phyloP scores from a whole-genome alignment of 495 filamentous ascomycete species.

The Aspergillus campestris region DNA sequence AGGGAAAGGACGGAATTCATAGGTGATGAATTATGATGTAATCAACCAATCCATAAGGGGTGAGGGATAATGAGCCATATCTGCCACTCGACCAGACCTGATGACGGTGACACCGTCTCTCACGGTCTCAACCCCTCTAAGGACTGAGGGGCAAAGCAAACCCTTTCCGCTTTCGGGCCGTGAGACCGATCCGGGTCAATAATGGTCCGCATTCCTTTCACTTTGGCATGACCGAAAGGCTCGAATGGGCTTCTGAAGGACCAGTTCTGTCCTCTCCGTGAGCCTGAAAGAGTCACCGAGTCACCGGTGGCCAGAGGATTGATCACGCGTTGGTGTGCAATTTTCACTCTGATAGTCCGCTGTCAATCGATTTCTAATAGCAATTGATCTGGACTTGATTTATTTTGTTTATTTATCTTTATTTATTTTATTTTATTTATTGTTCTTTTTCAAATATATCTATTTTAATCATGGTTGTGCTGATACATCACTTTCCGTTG shows the following conservation, averaged over 20 bases:
- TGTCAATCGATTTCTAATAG: neutral
- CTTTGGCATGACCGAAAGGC: neutral
- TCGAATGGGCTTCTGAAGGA: neutral
- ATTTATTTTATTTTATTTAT: too few relatives aligned
- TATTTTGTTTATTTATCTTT: neutral
- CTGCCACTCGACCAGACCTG: neutral
- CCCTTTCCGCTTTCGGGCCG: slow-evolving; percentile 13
- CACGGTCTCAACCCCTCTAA: neutral
- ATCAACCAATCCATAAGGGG: neutral
- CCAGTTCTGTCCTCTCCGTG: slow-evolving; percentile 3
- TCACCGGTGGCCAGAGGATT: slow-evolving; percentile 13
- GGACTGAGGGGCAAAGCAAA: slow-evolving; percentile 8
- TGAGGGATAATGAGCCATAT: neutral
- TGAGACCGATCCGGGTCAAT: slow-evolving; percentile 7
- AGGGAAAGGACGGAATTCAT: neutral
- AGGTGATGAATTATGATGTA: slow-evolving; percentile 1
- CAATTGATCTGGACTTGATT: neutral
- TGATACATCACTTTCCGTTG: too few relatives aligned
- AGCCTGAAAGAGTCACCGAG: slow-evolving; percentile 5
- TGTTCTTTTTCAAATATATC: neutral
- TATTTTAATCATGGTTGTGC: neutral
- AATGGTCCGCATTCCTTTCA: slow-evolving; percentile 8
- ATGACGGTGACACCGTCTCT: neutral
- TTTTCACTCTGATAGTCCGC: slow-evolving; percentile 7
- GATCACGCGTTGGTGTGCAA: slow-evolving; percentile 13